Base-by-base conservation (phyloP, 192 early-diverging fungal species). In the Gaertneriomyces sp. region DNA sequence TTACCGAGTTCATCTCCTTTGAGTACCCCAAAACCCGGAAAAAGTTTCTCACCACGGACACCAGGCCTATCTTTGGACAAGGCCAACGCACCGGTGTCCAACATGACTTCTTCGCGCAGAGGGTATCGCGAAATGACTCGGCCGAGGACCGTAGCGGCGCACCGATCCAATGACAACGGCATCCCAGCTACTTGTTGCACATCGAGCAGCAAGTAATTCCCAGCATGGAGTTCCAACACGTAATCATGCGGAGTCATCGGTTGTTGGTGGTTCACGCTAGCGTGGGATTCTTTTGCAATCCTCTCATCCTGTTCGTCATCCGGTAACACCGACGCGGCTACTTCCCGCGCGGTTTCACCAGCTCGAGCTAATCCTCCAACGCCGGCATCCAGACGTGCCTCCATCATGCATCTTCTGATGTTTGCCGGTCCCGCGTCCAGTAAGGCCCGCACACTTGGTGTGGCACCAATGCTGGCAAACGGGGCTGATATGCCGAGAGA, bases 11-110 rank as follows among this genome's bases (percentile, higher is more conserved):
- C 16, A 41, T 66, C 53, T n/a, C 6, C n/a, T 6, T 19, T 14
- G 14, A 64, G 25, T 19, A 46, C 55, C 10, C 64, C 64, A 41
- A 38, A 66, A 5, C 64, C 64, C 7, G 62, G 62, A 64, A 45
- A 53, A 7, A 25, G 50, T 54, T 58, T 44, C 11, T 39, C n/a
- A 4, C 64, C 64, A 0, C 64, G 64, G 8, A 42, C 51, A 1
- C 64, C 64, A 7, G 64, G 54, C 11, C 42, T 25, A 55, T 66
- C 64, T 66, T 66, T 66, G 64, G 53, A 58, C 6, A 66, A 41
- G 3, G 64, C 64, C 4, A 58, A 25, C 25, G 64, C 64, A 7
- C 64, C 64, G 9, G 64, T 42, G 55, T 66, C 64, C 16, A 66
- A 45, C 7, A 66, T 33, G 9, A 57, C 64, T 41, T 66, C 64